phyloP scores from a whole-genome alignment of 1,284 basidiomycete genomes.

The Boletus mariae region DNA sequence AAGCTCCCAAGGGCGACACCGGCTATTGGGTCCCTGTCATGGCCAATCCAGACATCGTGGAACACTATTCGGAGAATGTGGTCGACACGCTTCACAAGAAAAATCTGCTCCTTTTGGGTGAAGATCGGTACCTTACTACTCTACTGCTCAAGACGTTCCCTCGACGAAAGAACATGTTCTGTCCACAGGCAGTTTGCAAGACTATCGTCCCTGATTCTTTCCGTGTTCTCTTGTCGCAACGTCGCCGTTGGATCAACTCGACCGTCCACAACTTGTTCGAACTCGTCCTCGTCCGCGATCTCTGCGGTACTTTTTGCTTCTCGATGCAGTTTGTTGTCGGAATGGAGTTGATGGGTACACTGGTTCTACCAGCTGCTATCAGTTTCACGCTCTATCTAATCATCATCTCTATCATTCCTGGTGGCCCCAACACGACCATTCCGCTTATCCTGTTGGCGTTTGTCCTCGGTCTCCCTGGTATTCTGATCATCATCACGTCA shows the following conservation, averaged over 20 bases:
- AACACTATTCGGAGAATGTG: conserved; percentile 97
- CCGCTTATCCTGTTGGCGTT: conserved; percentile 93
- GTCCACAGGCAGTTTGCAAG: conserved; percentile 97
- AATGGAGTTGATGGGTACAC: conserved; percentile 95
- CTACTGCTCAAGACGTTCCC: conserved; percentile 98
- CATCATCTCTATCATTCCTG: conserved; percentile 80
- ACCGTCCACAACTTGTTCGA: conserved; percentile 98
- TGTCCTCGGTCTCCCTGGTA: conserved; percentile 92
- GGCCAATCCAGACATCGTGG: conserved; percentile 95
- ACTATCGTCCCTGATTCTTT: conserved; percentile 97
- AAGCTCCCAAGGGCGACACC: conserved; percentile 88
- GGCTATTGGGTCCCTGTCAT: conserved; percentile 99
- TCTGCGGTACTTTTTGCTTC: conserved; percentile 96
- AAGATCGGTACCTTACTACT: conserved; percentile 97
- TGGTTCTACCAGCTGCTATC: conserved; percentile 97
- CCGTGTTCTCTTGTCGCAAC: conserved; percentile 89
- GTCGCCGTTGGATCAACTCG: conserved; percentile 99
- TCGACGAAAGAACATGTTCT: conserved; percentile 98
- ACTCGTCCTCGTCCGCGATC: conserved; percentile 88
- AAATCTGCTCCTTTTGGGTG: conserved; percentile 94
- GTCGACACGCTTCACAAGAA: conserved; percentile 99
- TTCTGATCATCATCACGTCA: conserved; percentile 92
- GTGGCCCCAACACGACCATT: conserved; percentile 78
- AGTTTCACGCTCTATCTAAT: conserved; percentile 93
- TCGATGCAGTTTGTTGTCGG: conserved; percentile 97